Base-by-base conservation (phyloP, 345 rosid species). In the Rhodomyrtus tomentosa region DNA sequence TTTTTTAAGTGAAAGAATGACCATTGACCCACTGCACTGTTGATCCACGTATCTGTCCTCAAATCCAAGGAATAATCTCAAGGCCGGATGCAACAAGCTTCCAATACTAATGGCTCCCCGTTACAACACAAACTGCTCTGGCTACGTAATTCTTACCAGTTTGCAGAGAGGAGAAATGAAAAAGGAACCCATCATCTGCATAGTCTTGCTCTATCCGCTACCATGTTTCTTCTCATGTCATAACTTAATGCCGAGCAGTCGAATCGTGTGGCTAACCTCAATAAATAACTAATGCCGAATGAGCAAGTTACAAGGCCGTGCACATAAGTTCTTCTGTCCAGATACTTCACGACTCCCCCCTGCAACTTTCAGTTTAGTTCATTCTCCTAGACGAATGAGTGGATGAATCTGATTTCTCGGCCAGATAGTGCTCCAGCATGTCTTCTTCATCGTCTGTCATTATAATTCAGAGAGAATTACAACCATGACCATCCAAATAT, bases 351-450 rank as follows among this genome's bases (percentile, higher is more conserved):
- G 79, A 36, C 25, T 68, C 25, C 36, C 79, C 79, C 79, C 13
- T 0, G 79, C 79, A 36, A 9, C 79, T 68, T 14, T 81, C 1
- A 9, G 55, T 83, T 85, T 85, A 90, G 85, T 62, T 88, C 86
- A 87, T 87, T 88, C 92, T 85, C 88, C 88, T 91, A n/a, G 90
- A 90, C 22, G 93, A 85, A 84, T 94, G 96, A 38, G 90, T 27
- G 3, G 95, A 91, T 14, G 92, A 85, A 85, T 94, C 97, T 50
- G 95, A 89, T 88, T 96, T 96, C 93, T 95, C 98, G 0, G 98
- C 98, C 86, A 95, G 90, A 87, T 94, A 95, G 87, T 94, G 99
- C 93, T 95, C 97, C 38, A 96, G 93, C 98, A 96, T 95, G 86
- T 94, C 99, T 82, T 93, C 96, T 89, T 96, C 98, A 10, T 95